phyloP scores from a whole-genome alignment of 352 stramenopile genomes.

The Phytopythium helicoides region DNA sequence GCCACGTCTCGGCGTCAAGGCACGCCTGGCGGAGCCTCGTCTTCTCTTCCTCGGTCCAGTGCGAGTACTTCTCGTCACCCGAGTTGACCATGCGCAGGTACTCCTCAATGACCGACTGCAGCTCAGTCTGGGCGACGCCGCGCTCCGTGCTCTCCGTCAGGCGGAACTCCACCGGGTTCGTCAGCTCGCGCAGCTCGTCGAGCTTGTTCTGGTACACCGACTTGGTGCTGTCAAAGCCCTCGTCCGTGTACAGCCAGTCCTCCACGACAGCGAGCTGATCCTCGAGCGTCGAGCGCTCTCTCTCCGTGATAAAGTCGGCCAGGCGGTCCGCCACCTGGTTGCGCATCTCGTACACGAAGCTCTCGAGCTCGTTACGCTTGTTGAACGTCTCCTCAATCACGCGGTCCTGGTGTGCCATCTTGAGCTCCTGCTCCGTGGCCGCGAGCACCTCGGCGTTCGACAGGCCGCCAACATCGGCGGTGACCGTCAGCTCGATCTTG shows the following conservation, averaged over 20 bases:
- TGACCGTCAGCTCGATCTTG: conserved; percentile 82
- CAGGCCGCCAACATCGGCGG: conserved; percentile 60
- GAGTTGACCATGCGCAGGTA: conserved; percentile 96
- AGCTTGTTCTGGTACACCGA: conserved; percentile 96
- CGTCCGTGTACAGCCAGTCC: conserved; percentile 99
- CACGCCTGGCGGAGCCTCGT: conserved; percentile 90
- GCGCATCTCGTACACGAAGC: conserved; percentile 99
- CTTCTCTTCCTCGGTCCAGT: conserved; percentile 96
- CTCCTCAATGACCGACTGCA: conserved; percentile 93
- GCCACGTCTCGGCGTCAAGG: conserved; percentile 91
- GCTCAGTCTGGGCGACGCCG: conserved; percentile 81
- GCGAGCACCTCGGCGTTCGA: conserved; percentile 50
- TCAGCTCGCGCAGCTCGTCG: conserved; percentile 91
- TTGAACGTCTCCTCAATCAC: conserved; percentile 97
- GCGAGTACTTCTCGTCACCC: conserved; percentile 91
- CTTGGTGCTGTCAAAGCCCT: conserved; percentile 98
- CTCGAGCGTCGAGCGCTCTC: conserved; percentile 88
- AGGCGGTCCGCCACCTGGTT: conserved; percentile 92
- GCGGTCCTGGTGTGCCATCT: conserved; percentile 95
- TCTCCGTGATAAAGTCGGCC: conserved; percentile 84
- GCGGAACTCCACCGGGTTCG: conserved; percentile 93
- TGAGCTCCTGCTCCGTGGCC: conserved; percentile 90
- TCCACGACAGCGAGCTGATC: conserved; percentile 90
- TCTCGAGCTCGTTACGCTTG: conserved; percentile 99
- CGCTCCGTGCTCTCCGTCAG: conserved; percentile 90